These are phyloP conservation scores for Scheffersomyces parashehatae DNA, from an alignment of 1,139 yeast genomes.

Conservation along the genomic window DNA sequence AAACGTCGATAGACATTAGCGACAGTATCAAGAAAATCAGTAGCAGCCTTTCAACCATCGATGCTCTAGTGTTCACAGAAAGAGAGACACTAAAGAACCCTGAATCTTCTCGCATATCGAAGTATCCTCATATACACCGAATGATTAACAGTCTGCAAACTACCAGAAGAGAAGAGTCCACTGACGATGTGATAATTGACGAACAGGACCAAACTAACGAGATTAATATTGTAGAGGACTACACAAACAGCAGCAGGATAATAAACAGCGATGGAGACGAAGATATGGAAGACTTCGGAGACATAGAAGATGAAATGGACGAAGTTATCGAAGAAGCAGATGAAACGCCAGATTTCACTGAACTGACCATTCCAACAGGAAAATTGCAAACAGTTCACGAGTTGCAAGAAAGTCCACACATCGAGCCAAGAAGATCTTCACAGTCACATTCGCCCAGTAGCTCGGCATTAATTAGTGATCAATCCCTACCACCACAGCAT, in stretches of 20 bases:
- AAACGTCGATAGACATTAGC: not conserved
- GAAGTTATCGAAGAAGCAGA: not conserved
- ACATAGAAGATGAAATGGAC: not conserved
- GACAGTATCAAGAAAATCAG: not conserved
- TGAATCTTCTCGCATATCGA: not conserved
- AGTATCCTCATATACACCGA: conserved; percentile 2
- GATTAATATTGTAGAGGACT: not conserved
- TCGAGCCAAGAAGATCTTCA: no score
- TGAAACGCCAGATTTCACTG: not conserved
- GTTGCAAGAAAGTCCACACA: no score
- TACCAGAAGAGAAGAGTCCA: not conserved
- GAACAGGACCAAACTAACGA: not conserved
- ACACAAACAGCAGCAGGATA: not conserved
- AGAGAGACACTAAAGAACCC: not conserved
- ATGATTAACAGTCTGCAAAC: not conserved
- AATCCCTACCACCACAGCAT: no score
- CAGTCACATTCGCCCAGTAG: no score
- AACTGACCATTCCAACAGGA: no score
- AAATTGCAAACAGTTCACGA: no score
- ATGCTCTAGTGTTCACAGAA: not conserved
- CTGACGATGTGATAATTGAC: not conserved
- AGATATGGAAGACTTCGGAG: not conserved
- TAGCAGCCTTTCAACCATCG: conserved; percentile 1
- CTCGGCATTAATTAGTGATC: no score
- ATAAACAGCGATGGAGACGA: not conserved